phyloP scores from a whole-genome alignment of 306 rosid species.

The Arachis hypogaea region DNA sequence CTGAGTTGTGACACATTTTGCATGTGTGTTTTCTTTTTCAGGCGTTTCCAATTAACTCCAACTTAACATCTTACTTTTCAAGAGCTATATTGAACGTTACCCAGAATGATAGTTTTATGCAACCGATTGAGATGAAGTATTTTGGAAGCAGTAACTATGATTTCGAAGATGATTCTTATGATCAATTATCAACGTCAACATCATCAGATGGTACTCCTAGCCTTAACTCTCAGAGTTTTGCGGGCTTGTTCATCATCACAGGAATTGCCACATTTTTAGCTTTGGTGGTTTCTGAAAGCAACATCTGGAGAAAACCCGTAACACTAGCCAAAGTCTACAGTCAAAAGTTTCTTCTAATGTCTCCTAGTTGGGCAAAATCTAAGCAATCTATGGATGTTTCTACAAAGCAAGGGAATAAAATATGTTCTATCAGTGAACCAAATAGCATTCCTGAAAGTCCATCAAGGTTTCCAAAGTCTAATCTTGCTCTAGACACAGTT shows the following conservation, averaged over 20 bases:
- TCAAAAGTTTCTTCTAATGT: neutral
- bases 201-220: neutral
- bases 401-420: neutral
- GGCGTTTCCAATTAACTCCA: conserved; percentile 18
- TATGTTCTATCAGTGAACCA: neutral
- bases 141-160: conserved; percentile 10
- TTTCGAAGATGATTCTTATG: neutral
- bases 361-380: neutral
- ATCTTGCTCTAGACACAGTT: neutral
- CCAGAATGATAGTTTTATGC: neutral
- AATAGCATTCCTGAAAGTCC: neutral
- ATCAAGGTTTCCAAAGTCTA: neutral
- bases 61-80: conserved; percentile 28
- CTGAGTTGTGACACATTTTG: neutral
- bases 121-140: neutral
- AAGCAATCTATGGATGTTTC: neutral
- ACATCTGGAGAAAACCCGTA: conserved; percentile 14
- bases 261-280: conserved; percentile 21
- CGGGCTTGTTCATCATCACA: conserved; percentile 32
- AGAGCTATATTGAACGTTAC: conserved; percentile 22
- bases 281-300: conserved; percentile 18
- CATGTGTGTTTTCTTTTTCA: neutral
- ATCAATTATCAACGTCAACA: neutral
- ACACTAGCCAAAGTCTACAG: conserved; percentile 3
- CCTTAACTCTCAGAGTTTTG: conserved; percentile 30